Percentiles rank a stretch among this genome's conserved stretches.
These are phyloP conservation scores for Metschnikowia sp. DNA, from an alignment of 805 yeast species.

Conservation along the genomic window DNA sequence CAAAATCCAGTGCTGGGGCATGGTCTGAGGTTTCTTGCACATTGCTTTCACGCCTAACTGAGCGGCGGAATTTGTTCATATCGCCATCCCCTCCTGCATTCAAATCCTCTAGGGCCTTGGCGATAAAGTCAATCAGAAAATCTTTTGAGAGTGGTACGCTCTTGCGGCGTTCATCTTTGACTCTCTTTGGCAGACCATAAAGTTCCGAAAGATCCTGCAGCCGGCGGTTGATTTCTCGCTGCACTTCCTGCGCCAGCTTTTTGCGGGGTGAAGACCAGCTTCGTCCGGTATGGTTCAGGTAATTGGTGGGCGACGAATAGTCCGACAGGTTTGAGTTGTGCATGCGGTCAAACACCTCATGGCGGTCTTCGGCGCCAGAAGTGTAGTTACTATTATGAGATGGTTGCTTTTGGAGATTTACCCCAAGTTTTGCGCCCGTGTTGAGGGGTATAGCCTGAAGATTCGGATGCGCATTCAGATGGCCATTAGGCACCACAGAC, in stretches of 20 bases:
- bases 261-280: constrained; percentile 45
- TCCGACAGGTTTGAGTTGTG: constrained; percentile 21
- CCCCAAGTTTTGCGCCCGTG: background rate
- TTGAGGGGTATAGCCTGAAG: background rate
- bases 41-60: constrained; percentile 24
- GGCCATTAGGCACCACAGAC: no score
- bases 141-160: constrained; percentile 39
- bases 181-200: constrained; percentile 25
- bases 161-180: constrained; percentile 2
- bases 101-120: constrained; percentile 44
- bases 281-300: constrained; percentile 25
- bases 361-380: constrained; percentile 12
- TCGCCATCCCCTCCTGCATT: constrained; percentile 45
- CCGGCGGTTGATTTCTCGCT: constrained; percentile 35
- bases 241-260: constrained; percentile 32
- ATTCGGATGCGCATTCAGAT: background rate
- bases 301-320: constrained; percentile 40
- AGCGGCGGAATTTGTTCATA: constrained; percentile 36
- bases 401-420: constrained; percentile 13
- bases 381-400: constrained; percentile 15
- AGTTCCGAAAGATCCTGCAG: constrained; percentile 17
- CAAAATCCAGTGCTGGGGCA: constrained; percentile 27
- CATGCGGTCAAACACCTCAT: constrained; percentile 15
- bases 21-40: background rate
- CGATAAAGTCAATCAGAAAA: constrained; percentile 44